Base-by-base conservation (phyloP, 1,284 basidiomycete genomes). In the Sanghuangporus weigelae region DNA sequence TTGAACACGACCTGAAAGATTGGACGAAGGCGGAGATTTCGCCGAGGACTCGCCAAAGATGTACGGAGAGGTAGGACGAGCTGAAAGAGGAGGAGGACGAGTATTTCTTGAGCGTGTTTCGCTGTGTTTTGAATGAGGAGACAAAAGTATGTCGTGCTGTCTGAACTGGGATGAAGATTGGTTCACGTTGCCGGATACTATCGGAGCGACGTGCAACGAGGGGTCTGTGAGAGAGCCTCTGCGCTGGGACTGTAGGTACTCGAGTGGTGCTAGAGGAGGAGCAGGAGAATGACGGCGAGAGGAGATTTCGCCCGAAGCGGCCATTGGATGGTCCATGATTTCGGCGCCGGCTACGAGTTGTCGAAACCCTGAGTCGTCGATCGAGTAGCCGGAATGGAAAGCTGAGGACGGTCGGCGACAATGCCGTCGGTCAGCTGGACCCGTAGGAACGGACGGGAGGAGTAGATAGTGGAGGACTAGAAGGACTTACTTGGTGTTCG, bases 181-280 rank as follows among this genome's bases (percentile, higher is more conserved):
- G 68, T 68, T 60, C 11, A 48, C 50, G 39, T 72, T 71, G 68
- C 72, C 64, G 66, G 68, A 62, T 71, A 70, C 12, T 74, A 72
- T 31, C 76, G 71, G 16, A 83, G 78, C 49, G 61, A 85, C 84
- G 74, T 90, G 89, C 59, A 91, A 79, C 54, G 86, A 86, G 2
- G 89, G 90, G 76, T 92, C 90, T 19, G 90, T 90, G 71, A 91
- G 86, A 1, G 90, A 92, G 63, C 88, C 88, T 65, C 89, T 78
- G 31, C 90, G 84, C 70, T 91, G 90, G 64, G 83, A 89, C 73
- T 91, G 88, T 35, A 91, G 81, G 71, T 81, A 86, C 72, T 90
- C 86, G 68, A 92, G 84, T 14, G 89, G 88, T 8, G 87, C 85
- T 39, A 92, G 82, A 53, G 82, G 81, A 16, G 77, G 77, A 67